Evolutionary conservation across 768 basidiomycete species (phyloP).

Genomic region (Boletus sensibilis): DNA sequence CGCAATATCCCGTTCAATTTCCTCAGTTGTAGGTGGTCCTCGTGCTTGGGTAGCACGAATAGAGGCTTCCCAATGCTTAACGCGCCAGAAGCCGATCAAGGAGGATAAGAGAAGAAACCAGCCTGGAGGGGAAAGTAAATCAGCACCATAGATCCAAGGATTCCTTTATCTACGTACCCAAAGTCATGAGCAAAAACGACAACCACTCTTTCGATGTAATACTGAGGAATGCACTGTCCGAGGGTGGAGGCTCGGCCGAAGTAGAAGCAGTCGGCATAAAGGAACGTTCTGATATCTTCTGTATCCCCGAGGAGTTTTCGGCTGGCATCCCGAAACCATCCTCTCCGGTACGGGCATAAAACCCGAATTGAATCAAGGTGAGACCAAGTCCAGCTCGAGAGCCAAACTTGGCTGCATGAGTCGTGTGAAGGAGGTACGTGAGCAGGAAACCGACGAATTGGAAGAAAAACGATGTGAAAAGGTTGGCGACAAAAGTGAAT

Average conservation of each 20-base stretch:
- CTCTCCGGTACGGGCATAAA: constrained; percentile 55
- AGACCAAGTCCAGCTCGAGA: constrained; percentile 94
- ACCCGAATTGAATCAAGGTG: constrained; percentile 91
- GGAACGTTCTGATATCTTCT: constrained; percentile 17
- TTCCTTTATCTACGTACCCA: constrained; percentile 47
- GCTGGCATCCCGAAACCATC: constrained; percentile 29
- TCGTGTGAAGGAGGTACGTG: constrained; percentile 88
- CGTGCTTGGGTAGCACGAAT: constrained; percentile 47
- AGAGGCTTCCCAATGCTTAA: constrained; percentile 81
- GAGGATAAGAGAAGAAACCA: constrained; percentile 93
- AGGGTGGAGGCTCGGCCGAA: constrained; percentile 22
- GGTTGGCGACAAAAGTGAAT: constrained; percentile 70
- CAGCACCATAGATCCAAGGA: background rate
- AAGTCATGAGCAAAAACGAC: constrained; percentile 86
- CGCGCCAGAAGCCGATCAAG: constrained; percentile 75
- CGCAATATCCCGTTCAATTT: constrained; percentile 49
- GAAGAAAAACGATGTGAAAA: constrained; percentile 92
- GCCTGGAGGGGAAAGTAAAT: constrained; percentile 41
- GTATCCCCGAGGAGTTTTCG: constrained; percentile 17
- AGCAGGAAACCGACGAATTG: constrained; percentile 92
- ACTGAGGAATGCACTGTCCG: constrained; percentile 25
- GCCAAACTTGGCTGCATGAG: constrained; percentile 92
- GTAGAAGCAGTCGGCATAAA: constrained; percentile 24
- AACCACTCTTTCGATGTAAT: constrained; percentile 79
- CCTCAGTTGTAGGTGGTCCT: constrained; percentile 34